Evolutionary conservation across 805 yeast genomes (phyloP).

Genomic region (Nakazawaea holstii): DNA sequence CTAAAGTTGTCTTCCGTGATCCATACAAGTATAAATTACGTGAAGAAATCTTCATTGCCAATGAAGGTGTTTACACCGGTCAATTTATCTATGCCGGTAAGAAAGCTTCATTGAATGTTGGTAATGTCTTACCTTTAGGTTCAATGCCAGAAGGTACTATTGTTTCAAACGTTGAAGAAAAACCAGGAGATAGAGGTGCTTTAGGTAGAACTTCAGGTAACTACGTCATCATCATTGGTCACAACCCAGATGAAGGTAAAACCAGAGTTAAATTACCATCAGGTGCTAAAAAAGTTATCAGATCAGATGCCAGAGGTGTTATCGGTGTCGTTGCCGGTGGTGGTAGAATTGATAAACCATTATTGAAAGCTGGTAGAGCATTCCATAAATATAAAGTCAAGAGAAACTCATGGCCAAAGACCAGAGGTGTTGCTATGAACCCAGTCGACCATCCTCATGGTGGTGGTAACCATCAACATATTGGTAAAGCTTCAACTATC

Average conservation of each 20-base stretch:
- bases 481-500: constrained; percentile 99
- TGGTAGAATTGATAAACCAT: constrained; percentile 99
- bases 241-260: constrained; percentile 98
- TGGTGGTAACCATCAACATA: constrained; percentile 99
- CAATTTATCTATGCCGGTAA: constrained; percentile 99
- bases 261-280: constrained; percentile 99
- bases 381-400: constrained; percentile 99
- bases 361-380: constrained; percentile 99
- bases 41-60: constrained; percentile 98
- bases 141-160: constrained; percentile 99
- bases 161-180: constrained; percentile 96
- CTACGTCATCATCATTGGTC: constrained; percentile 98
- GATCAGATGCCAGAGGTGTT: constrained; percentile 98
- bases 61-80: constrained; percentile 99
- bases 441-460: constrained; percentile 99
- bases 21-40: constrained; percentile 98
- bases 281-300: constrained; percentile 95
- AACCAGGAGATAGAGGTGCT: constrained; percentile 99
- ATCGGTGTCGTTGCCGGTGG: constrained; percentile 99
- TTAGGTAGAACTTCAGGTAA: constrained; percentile 99
- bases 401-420: constrained; percentile 99
- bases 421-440: constrained; percentile 99
- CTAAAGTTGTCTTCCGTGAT: constrained; percentile 98
- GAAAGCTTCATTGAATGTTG: constrained; percentile 94
- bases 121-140: constrained; percentile 96